Evolutionary conservation across 1,139 yeast species (phyloP).

Genomic region (Eremothecium cymbalariae): DNA sequence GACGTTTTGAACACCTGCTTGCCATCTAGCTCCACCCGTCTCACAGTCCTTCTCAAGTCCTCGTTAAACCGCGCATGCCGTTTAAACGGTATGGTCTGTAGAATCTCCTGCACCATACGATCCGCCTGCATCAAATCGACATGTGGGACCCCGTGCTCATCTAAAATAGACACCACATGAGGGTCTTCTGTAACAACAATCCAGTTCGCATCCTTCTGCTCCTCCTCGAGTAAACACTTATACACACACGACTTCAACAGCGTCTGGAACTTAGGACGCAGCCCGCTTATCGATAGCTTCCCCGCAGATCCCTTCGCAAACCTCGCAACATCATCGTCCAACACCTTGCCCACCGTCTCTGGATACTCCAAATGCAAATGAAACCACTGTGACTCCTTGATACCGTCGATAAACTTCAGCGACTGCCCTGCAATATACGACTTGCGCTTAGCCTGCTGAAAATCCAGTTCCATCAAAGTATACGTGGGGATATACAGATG

Average conservation of each 20-base stretch:
- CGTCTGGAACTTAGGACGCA: conserved; percentile 26
- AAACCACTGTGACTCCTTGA: conserved; percentile 12
- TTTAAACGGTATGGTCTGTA: conserved; percentile 22
- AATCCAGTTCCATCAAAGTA: conserved; percentile 28
- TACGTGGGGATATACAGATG: conserved; percentile 27
- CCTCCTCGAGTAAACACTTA: conserved; percentile 23
- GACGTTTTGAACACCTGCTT: conserved; percentile 23
- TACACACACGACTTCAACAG: conserved; percentile 28
- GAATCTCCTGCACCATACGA: conserved; percentile 21
- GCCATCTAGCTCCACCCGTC: conserved; percentile 20
- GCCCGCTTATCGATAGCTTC: conserved; percentile 16
- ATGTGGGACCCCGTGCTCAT: conserved; percentile 23
- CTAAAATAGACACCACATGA: conserved; percentile 22
- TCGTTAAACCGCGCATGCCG: conserved; percentile 24
- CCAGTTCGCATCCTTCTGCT: conserved; percentile 21
- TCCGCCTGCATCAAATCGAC: conserved; percentile 29
- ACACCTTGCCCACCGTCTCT: conserved; percentile 23
- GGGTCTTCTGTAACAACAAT: conserved; percentile 28
- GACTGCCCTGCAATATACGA: conserved; percentile 27
- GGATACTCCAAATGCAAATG: conserved; percentile 26
- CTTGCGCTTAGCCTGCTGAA: conserved; percentile 21
- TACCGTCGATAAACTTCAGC: conserved; percentile 24
- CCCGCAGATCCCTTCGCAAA: conserved; percentile 15
- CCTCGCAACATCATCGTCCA: conserved; percentile 25
- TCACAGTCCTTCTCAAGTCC: conserved; percentile 18